Conservation (phyloP, 805 yeast genomes). For the Starmera pachycereana region DNA sequence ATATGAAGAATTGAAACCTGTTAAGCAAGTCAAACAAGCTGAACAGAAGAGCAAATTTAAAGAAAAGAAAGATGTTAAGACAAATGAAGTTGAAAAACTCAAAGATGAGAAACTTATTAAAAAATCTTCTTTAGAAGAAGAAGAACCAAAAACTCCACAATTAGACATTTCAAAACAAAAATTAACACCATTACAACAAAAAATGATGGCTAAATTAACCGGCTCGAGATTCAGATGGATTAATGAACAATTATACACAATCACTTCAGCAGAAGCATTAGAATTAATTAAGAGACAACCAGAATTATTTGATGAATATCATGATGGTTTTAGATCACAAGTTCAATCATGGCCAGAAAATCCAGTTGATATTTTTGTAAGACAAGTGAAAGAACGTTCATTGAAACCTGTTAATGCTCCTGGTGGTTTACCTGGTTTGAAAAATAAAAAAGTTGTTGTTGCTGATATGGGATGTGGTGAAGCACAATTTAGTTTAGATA, state of each 20-base stretch:
- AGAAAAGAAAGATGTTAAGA: not conserved
- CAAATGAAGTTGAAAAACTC: not conserved
- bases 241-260: conserved; percentile 92
- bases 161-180: conserved; percentile 25
- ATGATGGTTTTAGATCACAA: conserved; percentile 89
- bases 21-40: not conserved
- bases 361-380: conserved; percentile 86
- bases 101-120: not conserved
- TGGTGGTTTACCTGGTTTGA: conserved; percentile 82
- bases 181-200: conserved; percentile 82
- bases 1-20: conserved; percentile 7
- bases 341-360: conserved; percentile 98
- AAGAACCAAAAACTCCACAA: conserved; percentile 4
- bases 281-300: conserved; percentile 73
- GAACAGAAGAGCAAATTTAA: not conserved
- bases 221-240: conserved; percentile 98
- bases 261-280: conserved; percentile 67
- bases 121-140: conserved; percentile 4
- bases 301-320: conserved; percentile 84
- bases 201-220: conserved; percentile 88
- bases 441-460: conserved; percentile 46
- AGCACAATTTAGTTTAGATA: conserved; percentile 72
- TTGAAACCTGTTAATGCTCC: conserved; percentile 80
- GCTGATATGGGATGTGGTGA: conserved; percentile 99
- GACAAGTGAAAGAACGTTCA: conserved; percentile 51